These are phyloP conservation scores for Xylogone sp. DNA, from an alignment of 2,329 filamentous ascomycete species.

Conservation along the genomic window DNA sequence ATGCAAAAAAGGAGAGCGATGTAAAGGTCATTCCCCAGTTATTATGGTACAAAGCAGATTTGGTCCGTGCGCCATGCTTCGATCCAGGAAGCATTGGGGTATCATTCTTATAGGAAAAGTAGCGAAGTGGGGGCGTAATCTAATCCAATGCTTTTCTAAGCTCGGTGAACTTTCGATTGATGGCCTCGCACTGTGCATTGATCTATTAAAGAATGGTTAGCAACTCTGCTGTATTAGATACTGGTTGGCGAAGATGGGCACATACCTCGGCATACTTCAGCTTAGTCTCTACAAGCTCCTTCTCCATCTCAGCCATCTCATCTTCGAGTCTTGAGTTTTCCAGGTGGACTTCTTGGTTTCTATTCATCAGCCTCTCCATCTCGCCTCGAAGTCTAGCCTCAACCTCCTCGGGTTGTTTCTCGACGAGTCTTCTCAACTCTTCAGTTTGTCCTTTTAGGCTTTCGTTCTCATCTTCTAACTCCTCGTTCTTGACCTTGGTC, in stretches of 20 bases:
- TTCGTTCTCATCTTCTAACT: constrained; percentile 85
- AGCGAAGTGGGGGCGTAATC: neutral
- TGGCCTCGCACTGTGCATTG: constrained; percentile 62
- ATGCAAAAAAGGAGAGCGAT: neutral
- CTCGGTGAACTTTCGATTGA: constrained; percentile 75
- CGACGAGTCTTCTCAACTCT: constrained; percentile 81
- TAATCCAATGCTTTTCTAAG: constrained; percentile 51
- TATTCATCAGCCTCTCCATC: constrained; percentile 87
- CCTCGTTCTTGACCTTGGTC: constrained; percentile 90
- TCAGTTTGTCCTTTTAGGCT: constrained; percentile 78
- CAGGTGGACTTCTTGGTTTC: constrained; percentile 90
- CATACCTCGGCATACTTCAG: constrained; percentile 92
- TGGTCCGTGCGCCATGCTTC: neutral
- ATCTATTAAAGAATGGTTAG: constrained; percentile 45
- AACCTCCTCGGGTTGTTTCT: constrained; percentile 84
- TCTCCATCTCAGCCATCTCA: constrained; percentile 86
- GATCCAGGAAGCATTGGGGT: neutral
- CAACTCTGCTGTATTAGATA: neutral
- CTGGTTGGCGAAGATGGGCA: constrained; percentile 15
- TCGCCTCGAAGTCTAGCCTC: constrained; percentile 78
- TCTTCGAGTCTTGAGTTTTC: constrained; percentile 88
- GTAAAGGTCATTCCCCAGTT: too few species aligned
- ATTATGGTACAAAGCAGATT: neutral
- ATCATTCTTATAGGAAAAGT: neutral
- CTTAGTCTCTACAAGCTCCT: constrained; percentile 88